These are phyloP conservation scores for Leavenworthia alabamica DNA, from an alignment of 345 rosid genomes.

Conservation along the genomic window DNA sequence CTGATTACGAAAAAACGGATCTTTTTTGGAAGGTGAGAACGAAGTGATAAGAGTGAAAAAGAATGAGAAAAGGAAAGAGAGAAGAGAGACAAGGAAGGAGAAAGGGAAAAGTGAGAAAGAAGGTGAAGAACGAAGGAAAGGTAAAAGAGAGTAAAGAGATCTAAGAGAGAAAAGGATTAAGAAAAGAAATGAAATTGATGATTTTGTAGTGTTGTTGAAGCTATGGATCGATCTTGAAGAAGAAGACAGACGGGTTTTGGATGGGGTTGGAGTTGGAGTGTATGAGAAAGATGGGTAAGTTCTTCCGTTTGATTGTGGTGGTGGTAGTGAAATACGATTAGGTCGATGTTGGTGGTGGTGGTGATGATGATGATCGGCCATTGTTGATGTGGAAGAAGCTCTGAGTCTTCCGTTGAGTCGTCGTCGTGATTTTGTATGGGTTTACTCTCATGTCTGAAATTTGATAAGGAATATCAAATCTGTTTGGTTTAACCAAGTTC, in stretches of 20 bases:
- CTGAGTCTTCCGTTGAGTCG: constrained; percentile 12
- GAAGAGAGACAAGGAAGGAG: constrained; percentile 50
- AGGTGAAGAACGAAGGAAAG: constrained; percentile 45
- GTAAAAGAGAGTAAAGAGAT: constrained; percentile 35
- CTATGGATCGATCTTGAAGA: constrained; percentile 22
- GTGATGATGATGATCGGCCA: constrained; percentile 56
- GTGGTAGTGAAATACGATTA: constrained; percentile 58
- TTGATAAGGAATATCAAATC: background rate
- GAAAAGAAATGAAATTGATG: constrained; percentile 29
- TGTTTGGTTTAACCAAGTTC: background rate
- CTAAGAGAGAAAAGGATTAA: constrained; percentile 28
- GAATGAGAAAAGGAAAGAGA: constrained; percentile 42
- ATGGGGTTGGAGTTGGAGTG: constrained; percentile 71
- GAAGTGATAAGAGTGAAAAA: constrained; percentile 38
- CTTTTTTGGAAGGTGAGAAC: constrained; percentile 28
- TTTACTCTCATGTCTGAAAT: background rate
- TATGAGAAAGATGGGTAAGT: constrained; percentile 43
- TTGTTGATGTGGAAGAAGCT: constrained; percentile 20
- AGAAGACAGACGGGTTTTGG: constrained; percentile 42
- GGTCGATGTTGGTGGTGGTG: constrained; percentile 64
- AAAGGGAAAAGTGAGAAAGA: constrained; percentile 56
- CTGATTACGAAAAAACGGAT: constrained; percentile 27
- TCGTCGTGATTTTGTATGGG: constrained; percentile 10
- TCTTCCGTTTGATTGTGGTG: constrained; percentile 26
- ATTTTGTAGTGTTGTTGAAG: constrained; percentile 9